Percentiles rank a stretch among this genome's conserved stretches.
These are phyloP conservation scores for Metschnikowia aberdeeniae DNA, from an alignment of 805 yeast genomes.

Conservation along the genomic window DNA sequence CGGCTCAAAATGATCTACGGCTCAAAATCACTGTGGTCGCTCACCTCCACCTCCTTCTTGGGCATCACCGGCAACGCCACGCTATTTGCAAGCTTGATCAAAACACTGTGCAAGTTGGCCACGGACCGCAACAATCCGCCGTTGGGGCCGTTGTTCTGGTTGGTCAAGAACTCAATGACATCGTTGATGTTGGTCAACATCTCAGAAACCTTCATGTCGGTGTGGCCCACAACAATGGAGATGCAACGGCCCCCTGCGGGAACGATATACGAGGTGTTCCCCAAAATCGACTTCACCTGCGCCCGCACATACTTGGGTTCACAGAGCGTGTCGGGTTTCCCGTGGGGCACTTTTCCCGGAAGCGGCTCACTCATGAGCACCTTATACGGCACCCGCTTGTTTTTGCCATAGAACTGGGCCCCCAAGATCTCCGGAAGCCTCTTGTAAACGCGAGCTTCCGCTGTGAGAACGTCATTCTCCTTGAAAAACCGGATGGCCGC, in stretches of 20 bases:
- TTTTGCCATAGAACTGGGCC: conserved; percentile 55
- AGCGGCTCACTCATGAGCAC: conserved; percentile 52
- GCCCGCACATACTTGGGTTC: conserved; percentile 61
- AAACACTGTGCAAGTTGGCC: conserved; percentile 46
- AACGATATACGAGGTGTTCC: conserved; percentile 54
- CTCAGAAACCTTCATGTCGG: conserved; percentile 40
- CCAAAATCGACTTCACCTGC: conserved; percentile 62
- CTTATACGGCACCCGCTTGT: conserved; percentile 65
- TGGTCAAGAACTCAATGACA: conserved; percentile 46
- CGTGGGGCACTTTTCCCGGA: conserved; percentile 36
- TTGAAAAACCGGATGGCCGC: conserved; percentile 47
- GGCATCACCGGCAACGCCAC: conserved; percentile 54
- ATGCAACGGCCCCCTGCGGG: conserved; percentile 62
- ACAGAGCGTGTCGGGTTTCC: conserved; percentile 50
- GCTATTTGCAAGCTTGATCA: conserved; percentile 65
- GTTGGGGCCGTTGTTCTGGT: conserved; percentile 43
- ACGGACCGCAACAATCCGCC: conserved; percentile 53
- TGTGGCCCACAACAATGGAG: conserved; percentile 55
- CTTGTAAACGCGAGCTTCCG: conserved; percentile 65
- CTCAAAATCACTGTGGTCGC: conserved; percentile 21
- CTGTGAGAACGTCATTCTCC: conserved; percentile 63
- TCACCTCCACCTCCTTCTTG: conserved; percentile 15
- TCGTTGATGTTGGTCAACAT: conserved; percentile 51
- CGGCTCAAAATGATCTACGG: conserved; percentile 7
- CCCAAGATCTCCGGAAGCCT: conserved; percentile 58